These are phyloP conservation scores for Passalora sequoiae DNA, from an alignment of 2,329 filamentous ascomycete genomes.

Conservation along the genomic window DNA sequence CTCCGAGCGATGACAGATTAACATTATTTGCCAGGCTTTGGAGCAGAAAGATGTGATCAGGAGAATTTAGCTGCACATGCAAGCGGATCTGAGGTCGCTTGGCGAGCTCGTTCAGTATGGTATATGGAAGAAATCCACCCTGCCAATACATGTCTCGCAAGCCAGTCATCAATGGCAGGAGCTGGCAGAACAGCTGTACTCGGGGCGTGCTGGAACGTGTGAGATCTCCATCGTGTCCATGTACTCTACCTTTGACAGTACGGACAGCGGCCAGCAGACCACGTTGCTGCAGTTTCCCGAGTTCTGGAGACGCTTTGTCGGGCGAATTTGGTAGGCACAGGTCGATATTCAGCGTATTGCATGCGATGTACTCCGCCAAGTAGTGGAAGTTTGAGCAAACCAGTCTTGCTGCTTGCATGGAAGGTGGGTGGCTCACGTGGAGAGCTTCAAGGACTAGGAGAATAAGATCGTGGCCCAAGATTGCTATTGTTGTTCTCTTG, in stretches of 20 bases:
- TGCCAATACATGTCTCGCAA: neutral
- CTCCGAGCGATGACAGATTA: too few relatives aligned
- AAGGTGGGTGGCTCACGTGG: neutral
- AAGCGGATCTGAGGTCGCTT: neutral
- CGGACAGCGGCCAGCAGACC: neutral
- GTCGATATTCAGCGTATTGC: neutral
- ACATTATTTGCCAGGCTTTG: too few relatives aligned
- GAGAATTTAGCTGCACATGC: too few relatives aligned
- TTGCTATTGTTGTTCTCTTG: neutral
- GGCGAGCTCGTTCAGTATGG: neutral
- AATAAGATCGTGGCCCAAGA: neutral
- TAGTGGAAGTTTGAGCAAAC: constrained; percentile 1
- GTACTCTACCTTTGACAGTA: neutral
- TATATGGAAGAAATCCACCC: neutral
- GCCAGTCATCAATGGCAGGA: neutral
- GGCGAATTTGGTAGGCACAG: neutral
- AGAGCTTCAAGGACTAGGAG: neutral
- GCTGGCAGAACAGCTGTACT: neutral
- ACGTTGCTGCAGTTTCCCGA: neutral
- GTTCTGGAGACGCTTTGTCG: neutral
- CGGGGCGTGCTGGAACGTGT: neutral
- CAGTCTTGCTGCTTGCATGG: neutral
- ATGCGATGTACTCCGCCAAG: constrained; percentile 1
- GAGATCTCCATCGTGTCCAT: neutral
- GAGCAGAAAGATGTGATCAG: too few relatives aligned